Evolutionary conservation across 2,329 filamentous ascomycete genomes (phyloP), one percentile per base, ranked within the genome.

Genomic region (Huntiella savannae): DNA sequence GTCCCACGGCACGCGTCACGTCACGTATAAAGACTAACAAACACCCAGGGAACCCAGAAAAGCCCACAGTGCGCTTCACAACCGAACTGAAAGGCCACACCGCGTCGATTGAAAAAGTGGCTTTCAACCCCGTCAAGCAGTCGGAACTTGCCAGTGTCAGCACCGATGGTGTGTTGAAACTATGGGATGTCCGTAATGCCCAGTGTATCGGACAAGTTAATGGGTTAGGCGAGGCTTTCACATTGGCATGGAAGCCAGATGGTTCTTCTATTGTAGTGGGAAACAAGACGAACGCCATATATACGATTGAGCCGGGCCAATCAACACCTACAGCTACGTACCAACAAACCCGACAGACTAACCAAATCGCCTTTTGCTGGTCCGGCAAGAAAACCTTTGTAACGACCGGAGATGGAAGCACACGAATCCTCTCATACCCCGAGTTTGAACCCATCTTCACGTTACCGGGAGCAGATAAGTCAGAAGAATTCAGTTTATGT

Each of bases 101-200:
- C 4, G 69, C 75, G 19, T 60, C 70, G 22, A 76, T 87, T 40
- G 82, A 86, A 57, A 80, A 80, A 56, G 76, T 88, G 1, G 78
- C 77, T 1, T 88, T 85, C 61, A 83, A 84, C 56, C 82, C 82
- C 0, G 70, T 72, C 49, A 82, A 78, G 57, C 82, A 88, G 57
- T 76, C 79, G 3, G 79, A 87, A 61, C 66, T 88, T 6, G 83
- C 79, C 53, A 85, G 78, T 57, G 71, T 82, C 45, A 81, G 79
- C 53, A 71, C 67, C 39, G 82, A 88, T 56, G 82, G 82, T 2
- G 72, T 78, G 32, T 76, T 82, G 50, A 76, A 80, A 57, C 76
- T 88, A 54, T 88, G 82, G 82, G 82, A 88, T 56, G 80, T 86
- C 10, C 68, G 82, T 54, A 79, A 71, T 49, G 83, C 82, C 57